Evolutionary conservation across 2,329 filamentous ascomycete species (phyloP).

Genomic region (Alternaria sp.): DNA sequence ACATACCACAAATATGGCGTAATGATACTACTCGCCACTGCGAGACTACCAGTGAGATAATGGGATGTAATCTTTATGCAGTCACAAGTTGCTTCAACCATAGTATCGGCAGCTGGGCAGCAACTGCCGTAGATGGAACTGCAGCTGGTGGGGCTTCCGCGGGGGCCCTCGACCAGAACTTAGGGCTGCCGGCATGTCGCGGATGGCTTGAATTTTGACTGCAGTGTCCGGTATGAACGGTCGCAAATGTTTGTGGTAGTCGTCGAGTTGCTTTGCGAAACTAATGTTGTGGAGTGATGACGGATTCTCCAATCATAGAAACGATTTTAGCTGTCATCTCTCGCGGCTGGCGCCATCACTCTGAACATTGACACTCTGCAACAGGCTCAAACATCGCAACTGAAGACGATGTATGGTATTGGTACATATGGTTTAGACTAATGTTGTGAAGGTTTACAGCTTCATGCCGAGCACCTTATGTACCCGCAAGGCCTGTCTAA

Average conservation of each 20-base stretch:
- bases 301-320: not conserved
- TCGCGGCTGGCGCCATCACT: not conserved
- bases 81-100: constrained; percentile 1
- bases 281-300: not conserved
- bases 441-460: constrained; percentile 63
- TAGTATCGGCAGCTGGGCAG: constrained; percentile 12
- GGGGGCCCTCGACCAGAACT: not conserved
- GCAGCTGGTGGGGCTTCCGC: constrained; percentile 11
- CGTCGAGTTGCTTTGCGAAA: not conserved
- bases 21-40: not conserved
- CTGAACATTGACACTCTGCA: not conserved
- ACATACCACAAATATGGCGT: not conserved
- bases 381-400: not conserved
- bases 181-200: not conserved
- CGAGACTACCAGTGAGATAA: not conserved
- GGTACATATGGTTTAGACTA: not conserved
- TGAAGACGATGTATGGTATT: not conserved
- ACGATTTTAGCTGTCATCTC: not conserved
- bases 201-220: not conserved
- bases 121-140: constrained; percentile 14
- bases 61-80: not conserved
- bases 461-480: constrained; percentile 96
- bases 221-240: not conserved
- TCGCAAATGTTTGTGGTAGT: not conserved
- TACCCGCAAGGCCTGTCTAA: constrained; percentile 87